These are phyloP conservation scores for Saprolegnia diclina DNA, from an alignment of 352 stramenopile genomes.

Conservation along the genomic window DNA sequence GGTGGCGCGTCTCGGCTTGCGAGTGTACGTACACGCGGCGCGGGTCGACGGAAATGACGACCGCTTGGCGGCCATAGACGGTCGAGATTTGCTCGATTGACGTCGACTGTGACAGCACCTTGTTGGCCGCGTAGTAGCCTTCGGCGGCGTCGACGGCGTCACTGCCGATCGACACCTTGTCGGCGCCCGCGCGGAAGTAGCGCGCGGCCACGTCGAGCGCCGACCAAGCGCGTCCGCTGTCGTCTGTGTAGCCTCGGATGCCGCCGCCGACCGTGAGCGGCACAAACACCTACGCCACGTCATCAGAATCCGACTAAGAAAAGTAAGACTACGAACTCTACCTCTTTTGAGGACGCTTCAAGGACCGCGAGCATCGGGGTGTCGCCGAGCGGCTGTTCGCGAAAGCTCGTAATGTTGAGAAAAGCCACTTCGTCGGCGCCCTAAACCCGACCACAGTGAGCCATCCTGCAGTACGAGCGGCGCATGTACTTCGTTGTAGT, in stretches of 20 bases:
- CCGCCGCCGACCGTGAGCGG: slow-evolving; percentile 96
- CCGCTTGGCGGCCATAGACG: slow-evolving; percentile 95
- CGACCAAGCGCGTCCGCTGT: slow-evolving; percentile 76
- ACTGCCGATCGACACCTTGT: slow-evolving; percentile 97
- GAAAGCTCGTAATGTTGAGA: slow-evolving; percentile 99
- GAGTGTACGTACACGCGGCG: slow-evolving; percentile 81
- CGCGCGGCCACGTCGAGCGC: slow-evolving; percentile 92
- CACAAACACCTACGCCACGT: slow-evolving; percentile 86
- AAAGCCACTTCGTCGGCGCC: slow-evolving; percentile 97
- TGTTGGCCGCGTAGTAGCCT: slow-evolving; percentile 70
- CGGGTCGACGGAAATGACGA: slow-evolving; percentile 97
- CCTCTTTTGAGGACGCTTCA: slow-evolving; percentile 75
- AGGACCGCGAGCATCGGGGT: slow-evolving; percentile 96
- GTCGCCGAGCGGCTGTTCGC: slow-evolving; percentile 94
- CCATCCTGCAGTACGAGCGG: no score
- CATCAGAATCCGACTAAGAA: not conserved
- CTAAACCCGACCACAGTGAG: no score
- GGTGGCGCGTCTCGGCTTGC: slow-evolving; percentile 60
- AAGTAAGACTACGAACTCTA: not conserved
- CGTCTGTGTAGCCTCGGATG: slow-evolving; percentile 95
- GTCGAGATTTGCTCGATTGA: slow-evolving; percentile 96
- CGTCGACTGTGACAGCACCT: slow-evolving; percentile 66
- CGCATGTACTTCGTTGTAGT: slow-evolving; percentile 92
- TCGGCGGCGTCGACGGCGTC: slow-evolving; percentile 94
- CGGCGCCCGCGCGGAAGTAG: slow-evolving; percentile 97